Base-by-base conservation (phyloP, 306 rosid genomes). In the Urtica urens region DNA sequence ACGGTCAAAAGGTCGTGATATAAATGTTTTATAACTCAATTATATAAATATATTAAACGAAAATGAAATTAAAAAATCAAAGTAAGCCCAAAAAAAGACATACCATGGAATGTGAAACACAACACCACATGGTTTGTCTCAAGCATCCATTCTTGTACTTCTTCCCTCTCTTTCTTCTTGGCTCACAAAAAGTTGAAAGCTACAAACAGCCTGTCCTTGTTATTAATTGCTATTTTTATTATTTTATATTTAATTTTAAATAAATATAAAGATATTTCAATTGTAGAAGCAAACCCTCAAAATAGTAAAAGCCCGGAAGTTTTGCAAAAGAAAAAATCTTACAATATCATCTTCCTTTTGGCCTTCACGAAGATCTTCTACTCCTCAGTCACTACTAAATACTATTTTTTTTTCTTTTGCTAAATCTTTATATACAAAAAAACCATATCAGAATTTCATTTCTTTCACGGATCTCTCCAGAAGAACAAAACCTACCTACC, bases 91-190 rank as follows among this genome's bases (percentile, higher is more conserved):
- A 51, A 65, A 53, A 67, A 84, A 69, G 73, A 75, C 84, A 79
- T 80, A 88, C 80, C 76, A 81, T 70, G 79, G 64, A 90, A 79
- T 84, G 86, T 81, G 93, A 81, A 84, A 77, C 97, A 90, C 92
- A 70, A 74, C 49, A 63, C 78, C 94, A 81, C 86, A 68, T 81
- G 90, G 78, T 58, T 70, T 79, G 92, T 72, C 80, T 66, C 64
- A 49, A 76, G 76, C 56, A 58, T 77, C 96, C 87, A 55, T 74
- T 68, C 75, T 77, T 81, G 90, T 72, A 74, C 93, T 84, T 58
- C 53, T 47, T n/a, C n/a, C n/a, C n/a, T n/a, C n/a, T n/a, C n/a
- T n/a, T n/a, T 60, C 64, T 70, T 62, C 75, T 72, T 43, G 61
- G 72, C 58, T 66, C 53, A 43, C 46, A 69, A 78, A n/a, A 83